A percentile compares a stretch with the other conserved stretches of the same genome.
These are phyloP conservation scores for Scutellaria barbata DNA, from an alignment of 257 asterid species.

Conservation along the genomic window DNA sequence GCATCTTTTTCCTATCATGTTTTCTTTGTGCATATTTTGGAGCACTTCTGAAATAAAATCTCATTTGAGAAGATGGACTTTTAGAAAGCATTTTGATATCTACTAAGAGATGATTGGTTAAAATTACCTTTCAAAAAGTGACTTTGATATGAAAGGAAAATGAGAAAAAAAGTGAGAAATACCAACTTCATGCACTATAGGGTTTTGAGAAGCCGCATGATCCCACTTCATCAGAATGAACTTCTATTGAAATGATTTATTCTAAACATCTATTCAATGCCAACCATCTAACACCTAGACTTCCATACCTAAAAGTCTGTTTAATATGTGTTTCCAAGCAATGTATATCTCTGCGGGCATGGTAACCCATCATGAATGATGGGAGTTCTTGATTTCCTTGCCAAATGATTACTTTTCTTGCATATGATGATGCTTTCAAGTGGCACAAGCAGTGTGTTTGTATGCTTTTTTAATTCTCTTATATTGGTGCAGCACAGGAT, in stretches of 20 bases:
- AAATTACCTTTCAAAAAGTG: neutral
- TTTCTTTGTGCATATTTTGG: neutral
- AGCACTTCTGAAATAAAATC: neutral
- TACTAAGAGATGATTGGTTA: constrained; percentile 8
- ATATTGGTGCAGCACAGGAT: constrained; percentile 73
- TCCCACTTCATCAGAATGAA: neutral
- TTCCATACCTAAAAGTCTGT: neutral
- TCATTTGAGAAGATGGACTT: neutral
- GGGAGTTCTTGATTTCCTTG: constrained; percentile 12
- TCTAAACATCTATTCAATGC: neutral
- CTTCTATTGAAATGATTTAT: constrained; percentile 1
- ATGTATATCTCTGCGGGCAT: constrained; percentile 3
- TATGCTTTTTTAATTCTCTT: constrained; percentile 36
- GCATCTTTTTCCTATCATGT: neutral
- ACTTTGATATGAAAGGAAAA: neutral
- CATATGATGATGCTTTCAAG: constrained; percentile 13
- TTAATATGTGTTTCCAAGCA: constrained; percentile 1
- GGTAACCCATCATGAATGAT: neutral
- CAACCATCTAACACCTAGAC: neutral
- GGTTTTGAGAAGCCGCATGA: neutral
- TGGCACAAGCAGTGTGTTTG: constrained; percentile 8
- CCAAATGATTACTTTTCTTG: neutral
- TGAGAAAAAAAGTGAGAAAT: neutral
- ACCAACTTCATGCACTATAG: neutral
- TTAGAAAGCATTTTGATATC: neutral